phyloP scores from a whole-genome alignment of 805 yeast species.

The Wickerhamiella cacticola region DNA sequence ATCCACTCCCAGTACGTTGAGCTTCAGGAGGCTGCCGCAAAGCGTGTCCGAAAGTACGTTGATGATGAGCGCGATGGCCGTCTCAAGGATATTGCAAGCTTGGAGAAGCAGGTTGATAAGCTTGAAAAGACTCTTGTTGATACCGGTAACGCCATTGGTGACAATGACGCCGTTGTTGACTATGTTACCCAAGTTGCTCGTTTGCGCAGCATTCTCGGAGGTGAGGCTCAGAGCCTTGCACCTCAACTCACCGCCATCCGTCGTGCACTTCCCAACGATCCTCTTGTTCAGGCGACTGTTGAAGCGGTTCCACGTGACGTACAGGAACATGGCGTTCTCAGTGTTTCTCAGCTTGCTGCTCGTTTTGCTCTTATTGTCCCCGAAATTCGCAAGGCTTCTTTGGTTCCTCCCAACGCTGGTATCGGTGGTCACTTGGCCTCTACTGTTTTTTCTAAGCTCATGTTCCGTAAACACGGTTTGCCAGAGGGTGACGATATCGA shows the following conservation, averaged over 20 bases:
- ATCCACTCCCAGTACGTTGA: slow-evolving; percentile 54
- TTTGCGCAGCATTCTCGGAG: slow-evolving; percentile 33
- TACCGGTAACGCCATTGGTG: slow-evolving; percentile 31
- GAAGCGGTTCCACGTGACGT: slow-evolving; percentile 37
- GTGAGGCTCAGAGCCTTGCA: slow-evolving; percentile 31
- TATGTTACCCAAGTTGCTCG: slow-evolving; percentile 37
- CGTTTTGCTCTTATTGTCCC: slow-evolving; percentile 74
- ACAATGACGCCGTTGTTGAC: slow-evolving; percentile 32
- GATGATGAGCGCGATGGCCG: slow-evolving; percentile 71
- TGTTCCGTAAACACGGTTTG: slow-evolving; percentile 66
- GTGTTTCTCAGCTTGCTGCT: slow-evolving; percentile 63
- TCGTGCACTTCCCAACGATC: slow-evolving; percentile 36
- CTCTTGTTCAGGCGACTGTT: slow-evolving; percentile 40
- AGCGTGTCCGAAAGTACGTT: slow-evolving; percentile 44
- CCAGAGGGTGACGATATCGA: slow-evolving; percentile 79
- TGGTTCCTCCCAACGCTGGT: slow-evolving; percentile 93
- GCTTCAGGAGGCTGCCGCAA: slow-evolving; percentile 55
- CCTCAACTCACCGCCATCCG: slow-evolving; percentile 27
- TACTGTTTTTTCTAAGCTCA: slow-evolving; percentile 56
- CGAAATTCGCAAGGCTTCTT: slow-evolving; percentile 76
- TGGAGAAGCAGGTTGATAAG: slow-evolving; percentile 45
- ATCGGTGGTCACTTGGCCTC: slow-evolving; percentile 84
- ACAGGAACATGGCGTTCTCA: slow-evolving; percentile 47
- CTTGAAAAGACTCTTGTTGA: slow-evolving; percentile 35
- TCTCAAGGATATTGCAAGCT: slow-evolving; percentile 51